Evolutionary conservation across 768 basidiomycete genomes (phyloP).

Genomic region (Leccinellum luteum): DNA sequence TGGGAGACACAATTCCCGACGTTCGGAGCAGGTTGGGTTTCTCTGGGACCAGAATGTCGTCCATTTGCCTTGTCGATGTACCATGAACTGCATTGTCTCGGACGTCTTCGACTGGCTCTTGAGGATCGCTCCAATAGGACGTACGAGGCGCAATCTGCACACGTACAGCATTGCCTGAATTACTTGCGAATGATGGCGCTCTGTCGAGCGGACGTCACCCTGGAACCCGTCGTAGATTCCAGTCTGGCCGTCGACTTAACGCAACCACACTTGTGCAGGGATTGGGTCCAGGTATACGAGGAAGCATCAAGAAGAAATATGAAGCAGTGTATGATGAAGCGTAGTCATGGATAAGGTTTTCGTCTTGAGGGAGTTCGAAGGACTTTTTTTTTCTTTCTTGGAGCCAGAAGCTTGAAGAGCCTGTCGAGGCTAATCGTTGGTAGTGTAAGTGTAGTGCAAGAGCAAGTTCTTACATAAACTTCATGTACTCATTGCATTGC

Average conservation of each 20-base stretch:
- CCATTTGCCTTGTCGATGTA: constrained; percentile 36
- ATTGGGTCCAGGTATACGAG: constrained; percentile 27
- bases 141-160: constrained; percentile 17
- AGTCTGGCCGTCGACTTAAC: constrained; percentile 18
- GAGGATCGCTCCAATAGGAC: constrained; percentile 13
- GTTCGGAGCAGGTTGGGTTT: constrained; percentile 22
- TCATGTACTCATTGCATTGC: too few species aligned
- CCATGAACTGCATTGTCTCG: constrained; percentile 39
- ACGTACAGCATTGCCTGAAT: constrained; percentile 45
- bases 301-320: constrained; percentile 17
- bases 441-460: too few species aligned
- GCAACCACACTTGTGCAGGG: constrained; percentile 26
- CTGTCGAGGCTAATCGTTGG: not conserved
- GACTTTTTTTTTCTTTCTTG: not conserved
- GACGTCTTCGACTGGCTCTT: constrained; percentile 26
- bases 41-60: constrained; percentile 28
- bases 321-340: constrained; percentile 4
- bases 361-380: not conserved
- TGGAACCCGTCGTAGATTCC: constrained; percentile 38
- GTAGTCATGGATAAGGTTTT: not conserved
- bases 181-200: constrained; percentile 46
- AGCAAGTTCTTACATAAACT: not conserved
- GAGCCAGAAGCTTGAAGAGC: not conserved
- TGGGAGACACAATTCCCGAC: constrained; percentile 26
- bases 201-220: constrained; percentile 46